Evolutionary conservation across 257 asterid genomes (phyloP).

Genomic region (Przewalskia tangutica): DNA sequence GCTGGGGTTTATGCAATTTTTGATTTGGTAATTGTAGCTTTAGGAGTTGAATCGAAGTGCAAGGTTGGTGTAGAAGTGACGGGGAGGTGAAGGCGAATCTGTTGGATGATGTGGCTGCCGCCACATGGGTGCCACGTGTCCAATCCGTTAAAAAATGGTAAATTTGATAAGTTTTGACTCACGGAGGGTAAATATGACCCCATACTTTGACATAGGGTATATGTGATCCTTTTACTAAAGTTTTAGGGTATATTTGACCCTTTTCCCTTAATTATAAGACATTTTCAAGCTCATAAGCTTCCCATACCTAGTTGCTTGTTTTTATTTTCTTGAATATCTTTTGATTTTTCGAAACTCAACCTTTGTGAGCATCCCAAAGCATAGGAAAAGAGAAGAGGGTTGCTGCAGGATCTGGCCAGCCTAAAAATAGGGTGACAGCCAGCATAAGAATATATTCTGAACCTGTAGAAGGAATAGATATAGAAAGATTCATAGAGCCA

Average conservation of each 20-base stretch:
- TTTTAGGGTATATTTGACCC: too few relatives aligned
- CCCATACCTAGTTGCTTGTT: not conserved
- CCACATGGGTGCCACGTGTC: too few relatives aligned
- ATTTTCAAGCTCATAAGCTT: not conserved
- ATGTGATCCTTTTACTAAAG: not conserved
- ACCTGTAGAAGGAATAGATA: not conserved
- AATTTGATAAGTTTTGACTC: too few relatives aligned
- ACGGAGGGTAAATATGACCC: not conserved
- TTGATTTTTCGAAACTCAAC: not conserved
- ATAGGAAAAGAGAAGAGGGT: not conserved
- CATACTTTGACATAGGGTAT: not conserved
- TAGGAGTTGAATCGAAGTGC: too few relatives aligned
- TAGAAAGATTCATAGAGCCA: not conserved
- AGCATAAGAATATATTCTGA: not conserved
- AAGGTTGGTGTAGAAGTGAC: too few relatives aligned
- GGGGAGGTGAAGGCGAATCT: too few relatives aligned
- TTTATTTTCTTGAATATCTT: not conserved
- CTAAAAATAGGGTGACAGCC: not conserved
- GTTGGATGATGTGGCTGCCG: too few relatives aligned
- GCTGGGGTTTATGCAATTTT: too few relatives aligned
- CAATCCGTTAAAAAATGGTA: too few relatives aligned
- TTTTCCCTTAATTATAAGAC: too few relatives aligned
- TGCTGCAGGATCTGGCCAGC: not conserved
- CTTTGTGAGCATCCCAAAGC: not conserved
- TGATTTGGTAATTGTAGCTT: too few relatives aligned